Percentiles rank a stretch among this genome's conserved stretches.
Evolutionary conservation across 2,329 filamentous ascomycete genomes (phyloP).

Genomic region (Cordyceps pruinosa): DNA sequence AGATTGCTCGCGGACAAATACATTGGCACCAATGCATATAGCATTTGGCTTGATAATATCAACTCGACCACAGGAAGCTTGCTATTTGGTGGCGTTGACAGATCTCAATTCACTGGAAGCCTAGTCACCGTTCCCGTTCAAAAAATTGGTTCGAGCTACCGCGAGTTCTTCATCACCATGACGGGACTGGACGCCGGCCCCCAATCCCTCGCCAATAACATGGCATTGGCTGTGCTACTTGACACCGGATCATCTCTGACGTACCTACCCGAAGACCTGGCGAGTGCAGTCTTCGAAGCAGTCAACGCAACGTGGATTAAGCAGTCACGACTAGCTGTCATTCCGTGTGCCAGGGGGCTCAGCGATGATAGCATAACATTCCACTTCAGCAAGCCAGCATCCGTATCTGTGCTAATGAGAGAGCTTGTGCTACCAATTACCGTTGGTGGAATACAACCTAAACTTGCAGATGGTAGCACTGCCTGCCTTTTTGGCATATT

Average conservation of each 20-base stretch:
- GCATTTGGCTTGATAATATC: constrained; percentile 69
- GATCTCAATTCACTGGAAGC: constrained; percentile 53
- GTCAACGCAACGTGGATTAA: constrained; percentile 54
- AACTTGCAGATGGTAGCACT: constrained; percentile 44
- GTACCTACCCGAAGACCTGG: constrained; percentile 55
- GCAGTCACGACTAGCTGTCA: constrained; percentile 48
- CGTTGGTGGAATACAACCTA: constrained; percentile 39
- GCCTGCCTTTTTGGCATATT: constrained; percentile 64
- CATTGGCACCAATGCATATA: constrained; percentile 63
- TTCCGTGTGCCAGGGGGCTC: constrained; percentile 48
- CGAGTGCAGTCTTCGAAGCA: constrained; percentile 46
- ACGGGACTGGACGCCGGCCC: constrained; percentile 47
- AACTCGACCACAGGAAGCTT: constrained; percentile 59
- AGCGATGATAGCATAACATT: constrained; percentile 41
- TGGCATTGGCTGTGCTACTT: constrained; percentile 57
- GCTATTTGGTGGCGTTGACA: constrained; percentile 70
- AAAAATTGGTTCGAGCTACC: constrained; percentile 40
- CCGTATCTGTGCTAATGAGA: constrained; percentile 48
- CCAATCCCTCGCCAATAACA: constrained; percentile 35
- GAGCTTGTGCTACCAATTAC: constrained; percentile 52
- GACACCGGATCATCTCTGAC: constrained; percentile 64
- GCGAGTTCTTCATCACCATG: constrained; percentile 63
- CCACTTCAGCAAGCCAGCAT: constrained; percentile 41
- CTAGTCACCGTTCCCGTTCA: constrained; percentile 64
- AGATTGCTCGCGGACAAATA: constrained; percentile 53